Evolutionary conservation across 345 rosid species (phyloP).

Genomic region (Gossypium longicalyx): DNA sequence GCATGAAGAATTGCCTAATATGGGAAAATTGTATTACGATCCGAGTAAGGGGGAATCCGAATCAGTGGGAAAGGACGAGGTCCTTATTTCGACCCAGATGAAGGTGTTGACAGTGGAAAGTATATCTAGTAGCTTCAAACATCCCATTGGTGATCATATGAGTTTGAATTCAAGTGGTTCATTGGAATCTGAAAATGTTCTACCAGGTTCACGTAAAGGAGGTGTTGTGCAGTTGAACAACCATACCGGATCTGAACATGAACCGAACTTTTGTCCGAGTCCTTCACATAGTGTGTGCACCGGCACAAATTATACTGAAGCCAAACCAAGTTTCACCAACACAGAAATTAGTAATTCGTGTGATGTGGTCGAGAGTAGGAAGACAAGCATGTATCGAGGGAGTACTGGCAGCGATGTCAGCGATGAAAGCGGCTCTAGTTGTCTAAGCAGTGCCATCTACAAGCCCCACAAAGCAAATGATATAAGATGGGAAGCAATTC

Average conservation of each 20-base stretch:
- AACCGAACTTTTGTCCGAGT: conserved; percentile 43
- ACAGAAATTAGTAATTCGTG: conserved; percentile 52
- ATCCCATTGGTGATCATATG: conserved; percentile 29
- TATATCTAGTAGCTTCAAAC: conserved; percentile 35
- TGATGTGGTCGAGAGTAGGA: conserved; percentile 56
- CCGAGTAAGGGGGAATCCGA: conserved; percentile 28
- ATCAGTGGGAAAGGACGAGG: conserved; percentile 16
- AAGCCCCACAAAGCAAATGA: conserved; percentile 92
- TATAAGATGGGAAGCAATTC: conserved; percentile 81
- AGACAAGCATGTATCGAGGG: conserved; percentile 56
- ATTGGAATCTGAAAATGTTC: conserved; percentile 33
- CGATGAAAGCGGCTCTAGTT: conserved; percentile 84
- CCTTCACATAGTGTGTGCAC: conserved; percentile 61
- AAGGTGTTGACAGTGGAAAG: conserved; percentile 24
- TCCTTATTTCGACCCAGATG: conserved; percentile 21
- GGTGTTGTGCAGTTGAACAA: conserved; percentile 26
- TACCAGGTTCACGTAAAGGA: conserved; percentile 19
- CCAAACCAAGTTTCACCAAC: conserved; percentile 72
- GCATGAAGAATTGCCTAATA: conserved; percentile 32
- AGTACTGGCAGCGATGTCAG: conserved; percentile 84
- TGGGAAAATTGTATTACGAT: conserved; percentile 30
- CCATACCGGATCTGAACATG: conserved; percentile 32
- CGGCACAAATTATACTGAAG: conserved; percentile 50
- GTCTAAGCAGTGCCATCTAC: conserved; percentile 54
- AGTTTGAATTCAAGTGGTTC: conserved; percentile 35